phyloP scores from a whole-genome alignment of 495 filamentous ascomycete genomes.

The Aspergillus saccharolyticus region DNA sequence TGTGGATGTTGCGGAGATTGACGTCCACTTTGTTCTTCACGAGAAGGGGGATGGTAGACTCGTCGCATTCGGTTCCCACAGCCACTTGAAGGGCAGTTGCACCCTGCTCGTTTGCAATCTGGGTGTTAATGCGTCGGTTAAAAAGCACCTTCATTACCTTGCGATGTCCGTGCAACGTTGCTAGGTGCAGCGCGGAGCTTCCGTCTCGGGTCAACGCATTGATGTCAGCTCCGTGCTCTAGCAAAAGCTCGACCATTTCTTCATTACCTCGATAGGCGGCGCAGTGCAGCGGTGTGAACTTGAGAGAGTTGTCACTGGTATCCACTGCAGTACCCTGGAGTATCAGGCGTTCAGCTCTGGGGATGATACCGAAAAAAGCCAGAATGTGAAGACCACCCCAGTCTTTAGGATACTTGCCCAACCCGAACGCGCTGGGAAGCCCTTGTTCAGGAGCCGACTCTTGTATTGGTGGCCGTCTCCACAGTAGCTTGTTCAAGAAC shows the following conservation, averaged over 20 bases:
- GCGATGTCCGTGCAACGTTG: slow-evolving; percentile 23
- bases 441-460: too few species aligned
- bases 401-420: slow-evolving; percentile 25
- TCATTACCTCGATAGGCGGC: slow-evolving; percentile 34
- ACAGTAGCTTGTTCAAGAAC: slow-evolving; percentile 34
- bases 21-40: slow-evolving; percentile 23
- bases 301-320: slow-evolving; percentile 19
- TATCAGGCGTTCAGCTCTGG: slow-evolving; percentile 24
- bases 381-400: slow-evolving; percentile 31
- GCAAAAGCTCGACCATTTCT: slow-evolving; percentile 34
- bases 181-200: slow-evolving; percentile 28
- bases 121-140: slow-evolving; percentile 15
- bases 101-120: slow-evolving; percentile 17
- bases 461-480: slow-evolving; percentile 27
- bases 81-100: slow-evolving; percentile 24
- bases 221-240: slow-evolving; percentile 23
- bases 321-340: slow-evolving; percentile 28
- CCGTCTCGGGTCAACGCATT: slow-evolving; percentile 22
- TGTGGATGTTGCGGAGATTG: slow-evolving; percentile 23
- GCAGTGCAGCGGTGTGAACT: slow-evolving; percentile 30
- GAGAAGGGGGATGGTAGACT: slow-evolving; percentile 27
- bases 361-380: slow-evolving; percentile 25
- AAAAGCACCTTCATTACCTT: slow-evolving; percentile 27
- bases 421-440: slow-evolving; percentile 19
- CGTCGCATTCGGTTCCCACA: slow-evolving; percentile 26